Conservation (phyloP, 2,329 filamentous ascomycete genomes). For the Huntiella moniliformis region DNA sequence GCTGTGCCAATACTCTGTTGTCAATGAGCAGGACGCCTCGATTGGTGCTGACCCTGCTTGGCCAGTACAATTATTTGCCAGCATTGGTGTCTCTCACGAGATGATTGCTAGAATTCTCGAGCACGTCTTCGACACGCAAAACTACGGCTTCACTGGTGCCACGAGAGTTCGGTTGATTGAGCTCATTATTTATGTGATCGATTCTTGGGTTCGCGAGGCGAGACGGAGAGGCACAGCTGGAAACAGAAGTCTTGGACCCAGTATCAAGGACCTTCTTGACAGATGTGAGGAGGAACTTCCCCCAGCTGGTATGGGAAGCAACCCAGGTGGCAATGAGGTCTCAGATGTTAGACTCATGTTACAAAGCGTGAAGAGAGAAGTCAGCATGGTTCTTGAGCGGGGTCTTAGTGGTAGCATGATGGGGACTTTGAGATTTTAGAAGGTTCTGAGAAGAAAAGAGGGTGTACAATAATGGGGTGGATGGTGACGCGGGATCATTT, state of each 20-base stretch:
- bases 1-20: slow-evolving; percentile 42
- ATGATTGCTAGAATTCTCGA: slow-evolving; percentile 38
- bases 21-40: slow-evolving; percentile 37
- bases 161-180: slow-evolving; percentile 32
- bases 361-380: slow-evolving; percentile 25
- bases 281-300: slow-evolving; percentile 29
- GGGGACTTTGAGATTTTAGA: slow-evolving; percentile 25
- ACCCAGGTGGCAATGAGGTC: slow-evolving; percentile 27
- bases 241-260: slow-evolving; percentile 20
- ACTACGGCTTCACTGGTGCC: slow-evolving; percentile 36
- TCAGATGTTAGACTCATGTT: slow-evolving; percentile 25
- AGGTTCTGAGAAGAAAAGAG: neutral
- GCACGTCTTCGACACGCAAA: slow-evolving; percentile 37
- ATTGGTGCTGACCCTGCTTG: slow-evolving; percentile 38
- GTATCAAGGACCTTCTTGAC: slow-evolving; percentile 31
- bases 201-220: slow-evolving; percentile 30
- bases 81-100: slow-evolving; percentile 36
- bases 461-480: slow-evolving; percentile 4
- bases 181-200: slow-evolving; percentile 32
- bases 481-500: neutral
- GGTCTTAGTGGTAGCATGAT: slow-evolving; percentile 17
- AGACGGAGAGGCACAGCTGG: slow-evolving; percentile 22
- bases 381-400: slow-evolving; percentile 26
- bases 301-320: slow-evolving; percentile 22
- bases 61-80: slow-evolving; percentile 37